Evolutionary conservation across 163 green algal species (phyloP), one percentile per base, ranked within the genome.

Genomic region (Volvox carteri): DNA sequence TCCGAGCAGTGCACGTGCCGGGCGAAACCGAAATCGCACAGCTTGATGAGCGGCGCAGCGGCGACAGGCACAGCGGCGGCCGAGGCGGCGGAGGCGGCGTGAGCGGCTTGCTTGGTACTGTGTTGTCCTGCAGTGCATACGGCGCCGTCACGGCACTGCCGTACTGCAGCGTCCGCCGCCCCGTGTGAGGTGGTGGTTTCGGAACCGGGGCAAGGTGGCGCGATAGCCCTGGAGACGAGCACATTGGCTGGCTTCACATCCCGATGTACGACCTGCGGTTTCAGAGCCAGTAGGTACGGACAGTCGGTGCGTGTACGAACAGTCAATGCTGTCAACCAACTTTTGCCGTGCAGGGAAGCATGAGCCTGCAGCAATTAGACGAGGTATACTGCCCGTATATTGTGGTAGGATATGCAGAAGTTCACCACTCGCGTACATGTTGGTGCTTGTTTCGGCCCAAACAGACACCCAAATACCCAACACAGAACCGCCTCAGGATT

Each of bases 1-100:
- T 85, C 52, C 2, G 52, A 52, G 76, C 76, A 54, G 76, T 58
- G 21, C 72, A 79, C 72, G 39, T 79, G 72, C 8, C 80, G 62
- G 16, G 80, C 80, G 50, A 87, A 87, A 2, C 80, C 80, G 18
- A 87, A 87, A 48, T 87, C 80, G n/a, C 80, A 87, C 4, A 78
- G 80, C 62, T 86, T 77, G 14, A 77, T 52, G 25, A 84, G 70
- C 11, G 41, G 70, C 39, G 41, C 70, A 23, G 41, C 70, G 37
- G 39, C 70, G 70, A 25, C 6, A 1, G 35, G 33, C 19, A 54
- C 56, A 30, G 46, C 50, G 44, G n/a, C 12, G 75, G 14, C 19
- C n/a, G n/a, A n/a, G n/a, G n/a, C n/a, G n/a, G n/a, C n/a, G n/a
- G 2, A 8, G 4, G 37, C 25, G 12, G 44, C 73, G 3, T 65